Base-by-base conservation (phyloP, 2,329 filamentous ascomycete genomes). In the Colletotrichum neosansevieriae region DNA sequence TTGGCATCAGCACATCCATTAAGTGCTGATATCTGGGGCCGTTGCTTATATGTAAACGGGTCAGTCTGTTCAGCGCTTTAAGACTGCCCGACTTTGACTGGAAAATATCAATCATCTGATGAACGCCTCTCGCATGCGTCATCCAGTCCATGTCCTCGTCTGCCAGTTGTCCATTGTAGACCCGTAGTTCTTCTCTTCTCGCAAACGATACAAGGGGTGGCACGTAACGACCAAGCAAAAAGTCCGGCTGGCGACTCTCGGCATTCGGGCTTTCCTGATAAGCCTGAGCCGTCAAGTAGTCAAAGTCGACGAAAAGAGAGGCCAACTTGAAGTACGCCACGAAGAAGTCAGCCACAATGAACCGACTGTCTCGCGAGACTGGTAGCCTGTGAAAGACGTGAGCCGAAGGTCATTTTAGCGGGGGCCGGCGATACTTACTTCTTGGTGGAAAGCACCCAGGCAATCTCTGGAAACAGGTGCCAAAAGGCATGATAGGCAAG, bases 261-360 rank as follows among this genome's bases (percentile, higher is more conserved):
- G 78, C 77, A 6, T 75, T 71, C 3, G 47, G 32, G 15, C 29
- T 24, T 19, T 32, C 7, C 24, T 69, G 65, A 21, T 65, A 53
- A 13, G 53, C n/a, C 24, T 65, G 61, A 49, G 66, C 57, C 2
- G 76, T 78, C 57, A 74, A 73, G 40, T 78, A 72, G 72, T 91
- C 88, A 69, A 88, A 76, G 13, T 78, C 74, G 59, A 89, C 76
- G 67, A 89, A 85, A 68, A 81, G 82, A 12, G 83, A 85, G 1
- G 86, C 79, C 50, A 91, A 74, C 64, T 76, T 81, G n/a, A 85
- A 81, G 70, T 84, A 85, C 2, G 74, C 74, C 10, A 71, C 69
- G 70, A 81, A 84, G 47, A 86, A 78, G 0, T 74, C 72, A n/a
- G 82, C 74, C 34, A 78, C 71, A 2, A 42, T 40, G 12, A 77